A percentile compares a stretch with the other conserved stretches of the same genome.
These are phyloP conservation scores for Ophiocordyceps camponoti-leonardi DNA, from an alignment of 2,329 filamentous ascomycete genomes.

Conservation along the genomic window DNA sequence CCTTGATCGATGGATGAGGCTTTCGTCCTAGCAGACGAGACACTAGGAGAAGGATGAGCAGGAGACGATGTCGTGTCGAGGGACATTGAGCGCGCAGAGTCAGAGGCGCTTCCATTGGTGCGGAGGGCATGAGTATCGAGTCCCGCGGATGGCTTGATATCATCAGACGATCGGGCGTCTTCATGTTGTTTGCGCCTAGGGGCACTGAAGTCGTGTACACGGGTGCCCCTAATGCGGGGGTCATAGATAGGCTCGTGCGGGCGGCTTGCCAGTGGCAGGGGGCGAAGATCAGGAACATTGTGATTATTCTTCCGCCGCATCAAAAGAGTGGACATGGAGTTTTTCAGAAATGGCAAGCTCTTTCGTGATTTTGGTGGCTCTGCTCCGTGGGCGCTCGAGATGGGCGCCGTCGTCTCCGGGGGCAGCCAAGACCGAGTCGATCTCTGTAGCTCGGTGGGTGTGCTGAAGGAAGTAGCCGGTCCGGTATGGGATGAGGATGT, in stretches of 20 bases:
- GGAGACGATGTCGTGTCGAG: slow-evolving; percentile 10
- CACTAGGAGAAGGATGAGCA: slow-evolving; percentile 10
- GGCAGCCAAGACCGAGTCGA: slow-evolving; percentile 22
- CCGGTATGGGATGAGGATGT: slow-evolving; percentile 10
- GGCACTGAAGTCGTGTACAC: slow-evolving; percentile 49
- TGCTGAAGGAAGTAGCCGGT: slow-evolving; percentile 13
- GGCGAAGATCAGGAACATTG: slow-evolving; percentile 23
- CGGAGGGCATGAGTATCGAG: slow-evolving; percentile 6
- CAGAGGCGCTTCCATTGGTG: slow-evolving; percentile 14
- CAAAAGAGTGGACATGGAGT: slow-evolving; percentile 40
- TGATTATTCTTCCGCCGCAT: slow-evolving; percentile 38
- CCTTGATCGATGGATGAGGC: slow-evolving; percentile 2
- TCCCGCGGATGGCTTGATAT: background rate
- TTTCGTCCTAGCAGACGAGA: slow-evolving; percentile 8
- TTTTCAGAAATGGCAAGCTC: slow-evolving; percentile 39
- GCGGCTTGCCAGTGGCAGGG: slow-evolving; percentile 20
- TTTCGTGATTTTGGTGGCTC: slow-evolving; percentile 33
- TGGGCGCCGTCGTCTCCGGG: slow-evolving; percentile 17
- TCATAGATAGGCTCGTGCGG: slow-evolving; percentile 35
- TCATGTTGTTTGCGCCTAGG: slow-evolving; percentile 27
- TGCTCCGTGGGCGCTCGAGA: slow-evolving; percentile 12
- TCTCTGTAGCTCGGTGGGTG: slow-evolving; percentile 32
- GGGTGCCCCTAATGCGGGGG: slow-evolving; percentile 45
- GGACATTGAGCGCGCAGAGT: slow-evolving; percentile 8
- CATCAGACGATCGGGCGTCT: slow-evolving; percentile 4